Conservation (phyloP, 306 rosid genomes). For the Echinosophora koreensis region DNA sequence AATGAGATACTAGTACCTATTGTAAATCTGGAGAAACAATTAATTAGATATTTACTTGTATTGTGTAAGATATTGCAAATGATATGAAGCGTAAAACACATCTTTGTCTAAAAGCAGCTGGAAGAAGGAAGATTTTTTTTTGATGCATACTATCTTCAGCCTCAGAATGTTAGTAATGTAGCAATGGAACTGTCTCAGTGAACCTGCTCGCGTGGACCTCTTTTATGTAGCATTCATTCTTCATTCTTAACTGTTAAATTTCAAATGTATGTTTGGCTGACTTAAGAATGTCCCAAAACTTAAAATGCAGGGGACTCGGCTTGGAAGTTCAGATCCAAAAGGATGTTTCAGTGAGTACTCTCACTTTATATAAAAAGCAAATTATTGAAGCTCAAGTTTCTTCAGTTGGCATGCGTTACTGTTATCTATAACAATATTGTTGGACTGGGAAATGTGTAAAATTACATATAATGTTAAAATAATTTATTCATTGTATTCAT, state of each 20-base stretch:
- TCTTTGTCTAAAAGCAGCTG: background rate
- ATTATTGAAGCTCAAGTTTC: constrained; percentile 49
- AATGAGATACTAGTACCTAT: background rate
- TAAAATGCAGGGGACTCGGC: constrained; percentile 92
- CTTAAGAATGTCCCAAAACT: constrained; percentile 47
- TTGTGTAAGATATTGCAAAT: background rate
- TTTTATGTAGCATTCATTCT: constrained; percentile 29
- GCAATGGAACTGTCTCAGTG: background rate
- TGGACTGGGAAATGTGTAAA: constrained; percentile 20
- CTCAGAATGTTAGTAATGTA: constrained; percentile 23
- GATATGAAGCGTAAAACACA: background rate
- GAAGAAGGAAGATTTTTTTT: background rate
- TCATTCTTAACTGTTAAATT: constrained; percentile 42
- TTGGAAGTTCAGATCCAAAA: constrained; percentile 98
- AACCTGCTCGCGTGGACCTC: background rate
- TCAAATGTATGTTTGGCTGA: constrained; percentile 36
- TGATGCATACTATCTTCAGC: constrained; percentile 26
- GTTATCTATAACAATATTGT: constrained; percentile 24
- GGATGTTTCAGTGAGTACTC: constrained; percentile 95
- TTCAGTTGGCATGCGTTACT: constrained; percentile 34
- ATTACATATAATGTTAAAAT: constrained; percentile 22
- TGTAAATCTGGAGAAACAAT: constrained; percentile 21
- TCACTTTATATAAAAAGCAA: constrained; percentile 40
- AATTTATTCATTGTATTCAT: constrained; percentile 33
- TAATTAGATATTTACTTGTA: background rate